Base-by-base conservation (phyloP, 495 filamentous ascomycete species). In the Aspergillus asperescens region DNA sequence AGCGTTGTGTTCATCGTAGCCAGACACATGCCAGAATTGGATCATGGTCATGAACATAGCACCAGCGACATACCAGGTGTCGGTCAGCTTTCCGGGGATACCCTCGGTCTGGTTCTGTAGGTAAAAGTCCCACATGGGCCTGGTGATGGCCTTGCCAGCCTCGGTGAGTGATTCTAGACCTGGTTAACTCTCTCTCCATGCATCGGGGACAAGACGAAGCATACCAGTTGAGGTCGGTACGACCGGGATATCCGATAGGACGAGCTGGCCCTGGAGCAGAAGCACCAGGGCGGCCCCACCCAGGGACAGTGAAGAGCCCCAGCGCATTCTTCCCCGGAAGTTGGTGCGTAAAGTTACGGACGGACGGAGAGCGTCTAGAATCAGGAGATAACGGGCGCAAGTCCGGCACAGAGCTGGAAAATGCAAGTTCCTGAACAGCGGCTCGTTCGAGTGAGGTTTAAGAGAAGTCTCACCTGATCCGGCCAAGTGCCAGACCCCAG, bases 1-100 rank as follows among this genome's bases (percentile, higher is more conserved):
- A 4, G 62, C 57, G 51, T 76, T 75, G 60, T 76, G 78, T 18
- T 61, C 62, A 27, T 54, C 53, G 52, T 78, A 74, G 46, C 72
- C 73, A 1, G 73, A 79, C 57, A 67, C 78, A 25, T 75, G 71
- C 70, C 71, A 77, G 67, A 72, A 79, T 47, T 77, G 69, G 44
- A 76, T 66, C 45, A 77, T 60, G 16, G 65, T 56, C 42, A 70
- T 70, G 54, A 74, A 77, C 69, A 77, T 73, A 50, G 68, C 71
- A 5, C 74, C 75, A 18, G 68, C 71, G 54, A 78, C 70, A 68
- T 76, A 79, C 70, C 69, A 72, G n/a, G 68, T 64, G 16, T 61
- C 68, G 8, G 64, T 64, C 5, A 74, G 64, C 23, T 72, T 68
- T 25, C 74, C 74, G 6, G 69, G 67, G 13, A 62, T 62, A 16